Evolutionary conservation across 305 asterid species (phyloP).

Genomic region (Solanum hybrid): DNA sequence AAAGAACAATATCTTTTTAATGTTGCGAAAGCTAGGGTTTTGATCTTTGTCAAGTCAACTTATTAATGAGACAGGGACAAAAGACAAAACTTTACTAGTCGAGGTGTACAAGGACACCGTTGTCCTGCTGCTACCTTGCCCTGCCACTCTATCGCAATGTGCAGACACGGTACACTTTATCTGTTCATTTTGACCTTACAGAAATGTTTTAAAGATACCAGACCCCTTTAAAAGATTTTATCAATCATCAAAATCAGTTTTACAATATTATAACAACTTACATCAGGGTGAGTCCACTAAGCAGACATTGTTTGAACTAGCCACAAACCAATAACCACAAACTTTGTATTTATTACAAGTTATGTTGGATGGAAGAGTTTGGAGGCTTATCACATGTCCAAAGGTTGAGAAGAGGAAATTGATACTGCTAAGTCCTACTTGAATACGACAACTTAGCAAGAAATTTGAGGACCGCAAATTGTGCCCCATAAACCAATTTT

Average conservation of each 20-base stretch:
- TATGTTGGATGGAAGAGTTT: neutral
- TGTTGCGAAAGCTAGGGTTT: neutral
- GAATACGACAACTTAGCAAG: no score
- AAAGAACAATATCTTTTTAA: neutral
- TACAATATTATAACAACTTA: neutral
- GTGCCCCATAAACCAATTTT: neutral
- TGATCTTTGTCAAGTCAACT: neutral
- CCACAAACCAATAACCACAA: neutral
- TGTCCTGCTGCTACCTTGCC: neutral
- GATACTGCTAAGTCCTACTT: neutral
- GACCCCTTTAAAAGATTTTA: neutral
- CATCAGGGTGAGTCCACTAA: neutral
- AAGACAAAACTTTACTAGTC: neutral
- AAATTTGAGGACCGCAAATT: neutral
- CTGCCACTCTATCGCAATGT: neutral
- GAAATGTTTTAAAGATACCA: neutral
- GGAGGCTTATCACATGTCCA: neutral
- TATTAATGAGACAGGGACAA: neutral
- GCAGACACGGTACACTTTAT: neutral
- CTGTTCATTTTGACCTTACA: neutral
- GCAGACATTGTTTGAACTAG: neutral
- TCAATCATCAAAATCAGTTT: neutral
- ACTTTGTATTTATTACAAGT: neutral
- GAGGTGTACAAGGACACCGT: neutral
- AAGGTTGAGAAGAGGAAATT: neutral